Conservation (phyloP, 2,329 filamentous ascomycete genomes). For the Colletotrichum spinosum region DNA sequence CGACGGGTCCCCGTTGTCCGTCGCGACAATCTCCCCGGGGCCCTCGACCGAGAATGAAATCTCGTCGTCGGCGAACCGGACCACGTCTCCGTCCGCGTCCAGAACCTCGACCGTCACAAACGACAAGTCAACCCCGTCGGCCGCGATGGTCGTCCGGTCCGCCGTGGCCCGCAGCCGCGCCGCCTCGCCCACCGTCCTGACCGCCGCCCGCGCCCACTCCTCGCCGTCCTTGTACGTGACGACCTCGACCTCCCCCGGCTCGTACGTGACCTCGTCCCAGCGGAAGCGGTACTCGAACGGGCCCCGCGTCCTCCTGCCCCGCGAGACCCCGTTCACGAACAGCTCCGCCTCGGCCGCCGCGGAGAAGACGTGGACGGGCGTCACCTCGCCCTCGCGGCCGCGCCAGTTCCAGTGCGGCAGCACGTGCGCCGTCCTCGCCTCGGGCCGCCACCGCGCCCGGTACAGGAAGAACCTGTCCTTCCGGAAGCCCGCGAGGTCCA, state of each 20-base stretch:
- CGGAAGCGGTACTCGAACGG: slow-evolving; percentile 60
- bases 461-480: slow-evolving; percentile 69
- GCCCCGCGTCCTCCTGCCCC: slow-evolving; percentile 52
- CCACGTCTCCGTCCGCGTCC: slow-evolving; percentile 55
- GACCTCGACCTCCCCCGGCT: slow-evolving; percentile 59
- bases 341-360: slow-evolving; percentile 65
- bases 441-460: slow-evolving; percentile 64
- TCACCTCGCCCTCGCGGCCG: slow-evolving; percentile 56
- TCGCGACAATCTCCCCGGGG: slow-evolving; percentile 58
- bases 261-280: slow-evolving; percentile 63
- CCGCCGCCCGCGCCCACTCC: slow-evolving; percentile 57
- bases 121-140: slow-evolving; percentile 58
- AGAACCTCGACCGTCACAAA: slow-evolving; percentile 59
- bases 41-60: slow-evolving; percentile 58
- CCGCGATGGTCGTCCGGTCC: slow-evolving; percentile 52
- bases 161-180: slow-evolving; percentile 51
- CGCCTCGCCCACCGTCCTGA: slow-evolving; percentile 55
- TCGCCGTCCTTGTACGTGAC: slow-evolving; percentile 60
- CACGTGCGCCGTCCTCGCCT: slow-evolving; percentile 61
- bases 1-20: slow-evolving; percentile 63
- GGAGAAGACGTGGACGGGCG: slow-evolving; percentile 66
- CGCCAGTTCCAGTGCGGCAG: slow-evolving; percentile 69
- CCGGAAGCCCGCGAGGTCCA: slow-evolving; percentile 67
- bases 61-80: slow-evolving; percentile 54
- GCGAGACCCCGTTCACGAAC: slow-evolving; percentile 62